Conservation (phyloP, 208 protist species). For the Trypanosoma vivax region DNA sequence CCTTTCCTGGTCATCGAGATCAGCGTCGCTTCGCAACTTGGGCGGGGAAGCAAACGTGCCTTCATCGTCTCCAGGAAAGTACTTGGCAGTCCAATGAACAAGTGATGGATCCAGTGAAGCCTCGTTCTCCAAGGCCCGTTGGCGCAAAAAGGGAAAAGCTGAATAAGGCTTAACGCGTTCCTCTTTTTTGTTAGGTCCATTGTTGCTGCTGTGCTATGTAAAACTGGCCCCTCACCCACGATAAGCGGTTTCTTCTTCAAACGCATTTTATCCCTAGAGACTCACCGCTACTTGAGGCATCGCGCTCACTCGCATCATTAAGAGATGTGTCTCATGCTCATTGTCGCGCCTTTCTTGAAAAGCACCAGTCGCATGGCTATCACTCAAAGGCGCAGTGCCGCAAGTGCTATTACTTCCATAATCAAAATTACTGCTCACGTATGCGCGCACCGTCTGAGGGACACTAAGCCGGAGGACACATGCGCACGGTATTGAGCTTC, state of each 20-base stretch:
- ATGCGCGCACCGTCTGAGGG: too few species aligned
- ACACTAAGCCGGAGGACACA: constrained; percentile 46
- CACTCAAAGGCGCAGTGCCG: too few species aligned
- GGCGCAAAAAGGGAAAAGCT: constrained; percentile 82
- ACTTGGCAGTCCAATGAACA: constrained; percentile 88
- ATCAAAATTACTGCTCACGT: too few species aligned
- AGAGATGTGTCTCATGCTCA: too few species aligned
- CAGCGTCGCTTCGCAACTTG: constrained; percentile 30
- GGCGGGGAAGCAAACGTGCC: constrained; percentile 63
- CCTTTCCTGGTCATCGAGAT: too few species aligned
- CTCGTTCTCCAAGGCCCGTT: constrained; percentile 66
- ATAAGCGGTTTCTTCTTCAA: constrained; percentile 34
- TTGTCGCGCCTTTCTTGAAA: too few species aligned
- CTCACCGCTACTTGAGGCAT: too few species aligned
- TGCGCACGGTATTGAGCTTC: constrained; percentile 60
- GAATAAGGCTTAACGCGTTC: constrained; percentile 20
- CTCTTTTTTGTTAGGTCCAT: constrained; percentile 30
- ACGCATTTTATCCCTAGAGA: too few species aligned
- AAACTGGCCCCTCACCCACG: constrained; percentile 36
- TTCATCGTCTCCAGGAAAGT: constrained; percentile 74
- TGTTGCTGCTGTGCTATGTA: constrained; percentile 58
- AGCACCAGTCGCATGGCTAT: too few species aligned
- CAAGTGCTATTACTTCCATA: too few species aligned
- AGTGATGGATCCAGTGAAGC: constrained; percentile 75
- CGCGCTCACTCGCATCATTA: too few species aligned